phyloP scores from a whole-genome alignment of 345 rosid species.

The Gynandropsis gynandra region DNA sequence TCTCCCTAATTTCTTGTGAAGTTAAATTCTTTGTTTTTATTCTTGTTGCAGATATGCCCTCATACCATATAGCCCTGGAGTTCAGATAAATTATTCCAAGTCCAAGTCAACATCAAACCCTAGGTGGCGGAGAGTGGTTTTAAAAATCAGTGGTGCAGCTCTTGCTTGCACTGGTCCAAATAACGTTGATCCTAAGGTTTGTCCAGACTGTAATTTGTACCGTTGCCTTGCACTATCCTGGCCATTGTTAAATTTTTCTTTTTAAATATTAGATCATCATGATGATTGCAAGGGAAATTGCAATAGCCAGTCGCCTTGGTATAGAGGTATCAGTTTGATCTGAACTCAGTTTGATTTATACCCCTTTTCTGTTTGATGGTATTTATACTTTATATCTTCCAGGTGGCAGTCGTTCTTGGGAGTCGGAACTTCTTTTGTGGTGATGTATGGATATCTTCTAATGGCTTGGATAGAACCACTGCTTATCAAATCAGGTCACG shows the following conservation, averaged over 20 bases:
- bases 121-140: conserved; percentile 83
- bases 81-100: conserved; percentile 40
- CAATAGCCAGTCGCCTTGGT: conserved; percentile 64
- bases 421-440: conserved; percentile 82
- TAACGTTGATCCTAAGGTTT: conserved; percentile 79
- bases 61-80: conserved; percentile 38
- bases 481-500: conserved; percentile 76
- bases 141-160: conserved; percentile 84
- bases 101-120: conserved; percentile 43
- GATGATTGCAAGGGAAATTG: conserved; percentile 74
- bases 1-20: conserved; percentile 6
- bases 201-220: background rate
- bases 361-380: conserved; percentile 6
- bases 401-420: conserved; percentile 92
- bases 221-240: conserved; percentile 11
- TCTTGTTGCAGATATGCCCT: conserved; percentile 37
- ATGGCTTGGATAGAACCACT: conserved; percentile 71
- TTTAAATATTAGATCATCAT: conserved; percentile 46
- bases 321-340: conserved; percentile 48
- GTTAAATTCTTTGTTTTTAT: conserved; percentile 1
- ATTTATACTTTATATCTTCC: conserved; percentile 14
- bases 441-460: conserved; percentile 68
- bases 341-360: conserved; percentile 2
- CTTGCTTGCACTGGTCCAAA: conserved; percentile 67
- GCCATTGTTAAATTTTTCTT: conserved; percentile 9